A percentile compares a stretch with the other conserved stretches of the same genome.
Evolutionary conservation across 2,329 filamentous ascomycete species (phyloP).

Genomic region (Nigrospora oryzae): DNA sequence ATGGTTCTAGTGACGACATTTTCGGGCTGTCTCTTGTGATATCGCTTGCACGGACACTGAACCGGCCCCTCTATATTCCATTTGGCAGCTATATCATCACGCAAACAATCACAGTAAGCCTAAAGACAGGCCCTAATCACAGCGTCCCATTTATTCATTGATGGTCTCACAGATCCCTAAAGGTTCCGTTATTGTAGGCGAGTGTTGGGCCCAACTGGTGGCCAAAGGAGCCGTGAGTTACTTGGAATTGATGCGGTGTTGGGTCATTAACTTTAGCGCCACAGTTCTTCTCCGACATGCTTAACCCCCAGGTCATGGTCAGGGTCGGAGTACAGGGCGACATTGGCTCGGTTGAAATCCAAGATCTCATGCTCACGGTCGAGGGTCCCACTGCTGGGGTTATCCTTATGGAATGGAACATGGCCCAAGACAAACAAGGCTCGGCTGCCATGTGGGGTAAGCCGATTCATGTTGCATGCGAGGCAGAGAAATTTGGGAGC

Average conservation of each 20-base stretch:
- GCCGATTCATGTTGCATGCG: no score
- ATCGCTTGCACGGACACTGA: no score
- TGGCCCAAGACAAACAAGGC: no score
- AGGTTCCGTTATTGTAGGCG: constrained; percentile 58
- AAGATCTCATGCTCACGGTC: constrained; percentile 59
- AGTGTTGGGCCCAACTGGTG: constrained; percentile 62
- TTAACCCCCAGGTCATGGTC: constrained; percentile 56
- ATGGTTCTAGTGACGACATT: no score
- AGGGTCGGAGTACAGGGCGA: constrained; percentile 56
- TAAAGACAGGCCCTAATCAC: constrained; percentile 13
- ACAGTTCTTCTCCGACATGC: constrained; percentile 52
- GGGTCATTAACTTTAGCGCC: no score
- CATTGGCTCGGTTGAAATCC: constrained; percentile 57
- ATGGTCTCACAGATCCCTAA: constrained; percentile 34
- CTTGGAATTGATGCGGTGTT: no score
- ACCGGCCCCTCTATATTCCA: no score
- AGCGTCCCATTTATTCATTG: constrained; percentile 16
- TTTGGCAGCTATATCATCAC: no score
- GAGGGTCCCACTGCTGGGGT: constrained; percentile 59
- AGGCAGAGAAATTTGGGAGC: no score
- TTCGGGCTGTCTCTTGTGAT: no score
- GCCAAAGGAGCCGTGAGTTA: constrained; percentile 39
- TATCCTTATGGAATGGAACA: constrained; percentile 66
- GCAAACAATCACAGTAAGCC: neutral
- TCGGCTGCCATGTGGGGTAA: constrained; percentile 63